Evolutionary conservation across 1,139 yeast species (phyloP).

Genomic region (Zygosaccharomyces sapae): DNA sequence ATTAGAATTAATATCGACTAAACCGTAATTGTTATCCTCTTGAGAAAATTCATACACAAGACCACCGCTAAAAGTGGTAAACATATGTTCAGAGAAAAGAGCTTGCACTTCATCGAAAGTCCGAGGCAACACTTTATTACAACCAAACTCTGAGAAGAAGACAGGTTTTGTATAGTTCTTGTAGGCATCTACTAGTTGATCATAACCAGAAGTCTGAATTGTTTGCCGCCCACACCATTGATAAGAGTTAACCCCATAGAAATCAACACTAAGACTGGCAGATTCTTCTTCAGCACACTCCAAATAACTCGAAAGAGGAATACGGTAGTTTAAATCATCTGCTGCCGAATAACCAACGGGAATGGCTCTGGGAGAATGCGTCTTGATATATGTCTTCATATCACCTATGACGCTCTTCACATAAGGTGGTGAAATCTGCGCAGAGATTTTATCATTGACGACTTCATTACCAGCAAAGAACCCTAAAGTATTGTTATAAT

Average conservation of each 20-base stretch:
- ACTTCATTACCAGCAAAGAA: slow-evolving; percentile 95
- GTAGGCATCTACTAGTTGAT: slow-evolving; percentile 68
- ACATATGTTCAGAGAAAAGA: slow-evolving; percentile 70
- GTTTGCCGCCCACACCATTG: slow-evolving; percentile 97
- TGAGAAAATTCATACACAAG: slow-evolving; percentile 87
- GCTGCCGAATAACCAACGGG: slow-evolving; percentile 98
- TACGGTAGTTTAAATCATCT: slow-evolving; percentile 75
- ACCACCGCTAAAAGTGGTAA: slow-evolving; percentile 84
- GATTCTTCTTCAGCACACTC: slow-evolving; percentile 65
- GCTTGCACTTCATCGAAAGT: slow-evolving; percentile 72
- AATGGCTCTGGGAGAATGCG: slow-evolving; percentile 57
- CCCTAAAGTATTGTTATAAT: slow-evolving; percentile 83
- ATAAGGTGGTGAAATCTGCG: slow-evolving; percentile 61
- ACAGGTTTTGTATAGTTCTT: slow-evolving; percentile 67
- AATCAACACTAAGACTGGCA: slow-evolving; percentile 64
- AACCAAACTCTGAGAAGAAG: slow-evolving; percentile 89
- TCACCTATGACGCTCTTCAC: slow-evolving; percentile 81
- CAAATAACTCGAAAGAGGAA: slow-evolving; percentile 71
- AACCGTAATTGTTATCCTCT: slow-evolving; percentile 84
- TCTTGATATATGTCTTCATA: slow-evolving; percentile 62
- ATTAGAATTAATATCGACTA: slow-evolving; percentile 57
- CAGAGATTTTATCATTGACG: slow-evolving; percentile 74
- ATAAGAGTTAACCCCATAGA: slow-evolving; percentile 91
- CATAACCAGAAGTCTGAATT: slow-evolving; percentile 77
- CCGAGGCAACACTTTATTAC: slow-evolving; percentile 81